Evolutionary conservation across 2,329 filamentous ascomycete genomes (phyloP).

Genomic region (Colletotrichum caudatum): DNA sequence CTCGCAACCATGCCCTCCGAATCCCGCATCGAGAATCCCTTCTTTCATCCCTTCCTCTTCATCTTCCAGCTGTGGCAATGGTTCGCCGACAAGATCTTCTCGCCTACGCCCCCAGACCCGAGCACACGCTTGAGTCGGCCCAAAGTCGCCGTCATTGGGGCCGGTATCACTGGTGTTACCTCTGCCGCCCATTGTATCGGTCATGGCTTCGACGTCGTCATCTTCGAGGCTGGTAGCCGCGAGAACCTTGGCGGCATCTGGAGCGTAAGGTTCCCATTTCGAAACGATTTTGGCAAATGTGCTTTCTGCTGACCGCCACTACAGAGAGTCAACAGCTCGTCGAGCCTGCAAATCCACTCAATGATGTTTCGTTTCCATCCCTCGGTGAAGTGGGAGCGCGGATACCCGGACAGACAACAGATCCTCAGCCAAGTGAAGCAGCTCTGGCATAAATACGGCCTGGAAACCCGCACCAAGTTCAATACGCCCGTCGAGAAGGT

Average conservation of each 20-base stretch:
- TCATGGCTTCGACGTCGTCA: constrained; percentile 83
- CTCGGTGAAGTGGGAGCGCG: constrained; percentile 77
- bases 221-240: constrained; percentile 79
- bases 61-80: constrained; percentile 75
- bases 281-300: not conserved
- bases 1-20: constrained; percentile 50
- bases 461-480: constrained; percentile 79
- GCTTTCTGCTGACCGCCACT: constrained; percentile 16
- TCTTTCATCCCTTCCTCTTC: constrained; percentile 69
- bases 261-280: constrained; percentile 66
- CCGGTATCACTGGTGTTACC: constrained; percentile 80
- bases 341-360: constrained; percentile 84
- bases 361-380: constrained; percentile 92
- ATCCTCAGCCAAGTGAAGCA: constrained; percentile 79
- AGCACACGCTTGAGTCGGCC: constrained; percentile 69
- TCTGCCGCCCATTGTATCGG: constrained; percentile 86
- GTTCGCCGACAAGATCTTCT: constrained; percentile 72
- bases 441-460: constrained; percentile 80
- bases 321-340: constrained; percentile 84
- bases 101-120: constrained; percentile 75
- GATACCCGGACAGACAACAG: constrained; percentile 82
- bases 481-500: constrained; percentile 76
- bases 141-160: constrained; percentile 76
- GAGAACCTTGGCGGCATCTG: constrained; percentile 82
- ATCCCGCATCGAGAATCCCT: constrained; percentile 53